Evolutionary conservation across 164 flowering plant genomes (phyloP).

Genomic region (Liriodendron chinense): DNA sequence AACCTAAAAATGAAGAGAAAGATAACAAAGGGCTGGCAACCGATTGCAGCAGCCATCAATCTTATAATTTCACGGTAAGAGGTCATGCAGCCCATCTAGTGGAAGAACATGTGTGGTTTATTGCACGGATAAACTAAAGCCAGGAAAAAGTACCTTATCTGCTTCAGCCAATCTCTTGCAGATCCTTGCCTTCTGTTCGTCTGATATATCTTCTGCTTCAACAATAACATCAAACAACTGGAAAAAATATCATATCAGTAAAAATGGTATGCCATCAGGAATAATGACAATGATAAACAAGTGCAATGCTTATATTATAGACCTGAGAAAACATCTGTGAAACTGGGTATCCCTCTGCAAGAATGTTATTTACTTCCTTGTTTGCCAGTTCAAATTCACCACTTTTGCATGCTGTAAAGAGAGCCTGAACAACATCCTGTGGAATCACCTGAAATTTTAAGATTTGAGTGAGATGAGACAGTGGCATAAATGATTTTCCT

Average conservation of each 20-base stretch:
- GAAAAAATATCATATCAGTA: not conserved
- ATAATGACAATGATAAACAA: not conserved
- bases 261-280: not conserved
- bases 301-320: not conserved
- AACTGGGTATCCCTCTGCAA: constrained; percentile 95
- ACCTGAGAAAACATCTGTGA: constrained; percentile 96
- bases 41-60: not conserved
- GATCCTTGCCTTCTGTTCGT: constrained; percentile 89
- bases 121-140: not conserved
- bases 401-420: constrained; percentile 71
- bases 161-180: constrained; percentile 79
- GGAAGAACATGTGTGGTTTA: no score
- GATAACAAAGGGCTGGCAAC: not conserved
- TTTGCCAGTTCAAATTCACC: constrained; percentile 83
- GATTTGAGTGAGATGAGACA: not conserved
- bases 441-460: constrained; percentile 68
- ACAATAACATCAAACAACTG: constrained; percentile 65
- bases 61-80: not conserved
- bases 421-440: constrained; percentile 49
- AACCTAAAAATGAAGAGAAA: not conserved
- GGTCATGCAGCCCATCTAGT: not conserved
- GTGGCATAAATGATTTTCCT: not conserved
- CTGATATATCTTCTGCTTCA: constrained; percentile 70
- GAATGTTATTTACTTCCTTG: constrained; percentile 67
- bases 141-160: constrained; percentile 62